Evolutionary conservation across 305 asterid species (phyloP).

Genomic region (Striga hermonthica): DNA sequence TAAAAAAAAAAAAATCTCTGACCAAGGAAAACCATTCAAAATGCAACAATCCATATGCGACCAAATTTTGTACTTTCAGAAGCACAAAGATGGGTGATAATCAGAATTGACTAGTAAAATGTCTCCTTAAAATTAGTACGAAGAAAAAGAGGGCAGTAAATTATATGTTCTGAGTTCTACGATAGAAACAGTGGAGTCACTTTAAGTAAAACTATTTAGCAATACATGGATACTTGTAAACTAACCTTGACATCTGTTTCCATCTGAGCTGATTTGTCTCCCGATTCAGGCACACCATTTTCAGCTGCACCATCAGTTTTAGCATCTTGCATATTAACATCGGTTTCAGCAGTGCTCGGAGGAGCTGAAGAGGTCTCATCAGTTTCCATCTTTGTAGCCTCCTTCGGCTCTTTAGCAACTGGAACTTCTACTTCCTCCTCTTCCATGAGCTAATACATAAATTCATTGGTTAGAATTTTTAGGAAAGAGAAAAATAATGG

Average conservation of each 20-base stretch:
- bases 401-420: conserved; percentile 58
- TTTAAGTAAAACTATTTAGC: background rate
- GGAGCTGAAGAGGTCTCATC: conserved; percentile 54
- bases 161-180: background rate
- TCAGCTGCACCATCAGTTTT: conserved; percentile 62
- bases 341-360: conserved; percentile 44
- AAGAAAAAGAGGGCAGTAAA: too few species aligned
- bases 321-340: conserved; percentile 73
- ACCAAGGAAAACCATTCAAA: too few species aligned
- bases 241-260: conserved; percentile 85
- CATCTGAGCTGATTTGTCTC: conserved; percentile 68
- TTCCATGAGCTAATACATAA: conserved; percentile 67
- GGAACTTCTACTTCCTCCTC: conserved; percentile 88
- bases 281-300: conserved; percentile 66
- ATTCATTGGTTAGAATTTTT: background rate
- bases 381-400: conserved; percentile 73
- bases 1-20: too few species aligned
- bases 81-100: too few species aligned
- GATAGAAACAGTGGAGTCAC: background rate
- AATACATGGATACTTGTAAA: background rate
- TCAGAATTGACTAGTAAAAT: too few species aligned
- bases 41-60: too few species aligned
- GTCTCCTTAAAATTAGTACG: too few species aligned
- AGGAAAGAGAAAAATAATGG: background rate
- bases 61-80: too few species aligned